Percentiles rank a stretch among this genome's conserved stretches.
These are phyloP conservation scores for Urtica urens DNA, from an alignment of 306 rosid species.

Conservation along the genomic window DNA sequence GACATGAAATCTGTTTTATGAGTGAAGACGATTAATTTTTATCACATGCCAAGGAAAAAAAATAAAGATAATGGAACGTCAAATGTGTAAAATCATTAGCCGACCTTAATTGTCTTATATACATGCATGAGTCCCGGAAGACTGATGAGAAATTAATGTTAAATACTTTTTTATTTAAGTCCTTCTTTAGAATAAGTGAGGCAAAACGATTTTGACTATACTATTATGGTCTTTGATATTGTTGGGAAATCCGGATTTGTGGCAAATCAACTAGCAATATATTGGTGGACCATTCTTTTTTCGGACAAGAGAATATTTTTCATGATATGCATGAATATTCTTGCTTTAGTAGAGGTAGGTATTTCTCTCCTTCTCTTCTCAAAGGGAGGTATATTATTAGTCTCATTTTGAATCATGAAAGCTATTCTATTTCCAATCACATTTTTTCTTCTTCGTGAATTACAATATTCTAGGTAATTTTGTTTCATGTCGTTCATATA, in stretches of 20 bases:
- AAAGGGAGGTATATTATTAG: background rate
- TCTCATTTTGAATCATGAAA: background rate
- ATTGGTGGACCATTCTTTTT: conserved; percentile 2
- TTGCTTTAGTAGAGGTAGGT: conserved; percentile 5
- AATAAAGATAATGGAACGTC: background rate
- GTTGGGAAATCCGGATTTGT: background rate
- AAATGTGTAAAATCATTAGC: background rate
- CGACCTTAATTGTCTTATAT: background rate
- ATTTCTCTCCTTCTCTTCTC: conserved; percentile 1
- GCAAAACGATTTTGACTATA: background rate
- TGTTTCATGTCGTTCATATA: background rate
- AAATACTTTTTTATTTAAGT: too few relatives aligned
- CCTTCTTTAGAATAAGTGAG: too few relatives aligned
- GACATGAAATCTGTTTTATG: too few relatives aligned
- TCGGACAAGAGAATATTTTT: background rate
- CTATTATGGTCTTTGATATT: background rate
- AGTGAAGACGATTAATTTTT: background rate
- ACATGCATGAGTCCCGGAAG: conserved; percentile 5
- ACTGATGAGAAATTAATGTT: background rate
- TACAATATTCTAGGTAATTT: background rate
- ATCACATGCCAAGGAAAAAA: conserved; percentile 1
- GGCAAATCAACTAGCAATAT: conserved; percentile 2
- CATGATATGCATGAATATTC: conserved; percentile 4
- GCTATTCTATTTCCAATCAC: conserved; percentile 6
- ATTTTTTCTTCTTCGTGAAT: background rate